These are phyloP conservation scores for Litchi chinensis DNA, from an alignment of 345 rosid species.

Conservation along the genomic window DNA sequence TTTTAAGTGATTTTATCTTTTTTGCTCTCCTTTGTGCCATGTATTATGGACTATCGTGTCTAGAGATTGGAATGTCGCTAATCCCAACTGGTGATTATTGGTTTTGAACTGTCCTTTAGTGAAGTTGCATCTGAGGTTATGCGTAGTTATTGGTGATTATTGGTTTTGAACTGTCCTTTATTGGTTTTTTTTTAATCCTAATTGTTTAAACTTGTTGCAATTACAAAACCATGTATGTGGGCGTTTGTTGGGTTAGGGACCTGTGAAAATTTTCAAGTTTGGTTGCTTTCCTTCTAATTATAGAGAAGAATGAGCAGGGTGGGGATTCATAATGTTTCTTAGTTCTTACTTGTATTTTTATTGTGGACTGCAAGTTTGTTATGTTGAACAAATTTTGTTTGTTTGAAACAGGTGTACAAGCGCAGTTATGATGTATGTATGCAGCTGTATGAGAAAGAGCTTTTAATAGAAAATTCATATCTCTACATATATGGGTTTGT, in stretches of 20 bases:
- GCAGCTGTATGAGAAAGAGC: constrained; percentile 88
- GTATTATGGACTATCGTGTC: background rate
- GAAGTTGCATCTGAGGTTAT: background rate
- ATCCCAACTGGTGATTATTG: background rate
- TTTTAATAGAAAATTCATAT: constrained; percentile 70
- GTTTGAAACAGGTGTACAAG: constrained; percentile 69
- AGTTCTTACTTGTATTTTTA: too few relatives aligned
- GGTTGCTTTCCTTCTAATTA: background rate
- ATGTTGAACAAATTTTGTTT: constrained; percentile 11
- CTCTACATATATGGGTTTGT: constrained; percentile 79
- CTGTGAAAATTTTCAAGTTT: background rate
- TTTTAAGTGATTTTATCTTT: background rate
- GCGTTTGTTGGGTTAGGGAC: background rate
- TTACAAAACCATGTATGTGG: background rate
- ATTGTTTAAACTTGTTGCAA: constrained; percentile 1
- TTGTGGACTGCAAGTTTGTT: background rate
- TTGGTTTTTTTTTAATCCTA: background rate
- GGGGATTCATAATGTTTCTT: constrained; percentile 1
- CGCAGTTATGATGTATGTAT: constrained; percentile 78
- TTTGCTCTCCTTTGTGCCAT: too few relatives aligned
- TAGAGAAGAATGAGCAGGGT: background rate
- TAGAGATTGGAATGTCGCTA: background rate
- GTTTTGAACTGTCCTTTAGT: too few relatives aligned
- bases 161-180: background rate
- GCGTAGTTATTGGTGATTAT: too few relatives aligned